Evolutionary conservation across 2,329 filamentous ascomycete genomes (phyloP).

Genomic region (Pestalotiopsis sp.): DNA sequence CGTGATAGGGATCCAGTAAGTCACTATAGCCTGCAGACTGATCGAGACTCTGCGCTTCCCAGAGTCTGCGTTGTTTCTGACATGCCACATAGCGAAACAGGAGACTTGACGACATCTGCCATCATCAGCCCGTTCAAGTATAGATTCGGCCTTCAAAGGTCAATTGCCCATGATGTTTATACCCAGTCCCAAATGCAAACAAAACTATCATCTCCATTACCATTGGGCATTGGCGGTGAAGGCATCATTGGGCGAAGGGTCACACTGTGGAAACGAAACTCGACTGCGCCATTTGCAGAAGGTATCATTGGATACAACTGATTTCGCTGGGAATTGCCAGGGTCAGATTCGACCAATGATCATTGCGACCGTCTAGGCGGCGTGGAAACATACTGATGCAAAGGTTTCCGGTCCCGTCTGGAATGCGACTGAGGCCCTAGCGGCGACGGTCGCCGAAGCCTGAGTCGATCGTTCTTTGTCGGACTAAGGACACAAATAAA

Average conservation of each 20-base stretch:
- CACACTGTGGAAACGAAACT: conserved; percentile 36
- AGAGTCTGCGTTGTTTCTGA: too few relatives aligned
- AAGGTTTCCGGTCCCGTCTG: not conserved
- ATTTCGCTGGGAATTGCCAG: not conserved
- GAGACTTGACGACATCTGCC: conserved; percentile 43
- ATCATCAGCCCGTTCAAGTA: conserved; percentile 46
- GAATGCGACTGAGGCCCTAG: not conserved
- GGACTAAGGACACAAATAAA: not conserved
- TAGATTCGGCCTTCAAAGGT: conserved; percentile 35
- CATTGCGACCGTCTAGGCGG: not conserved
- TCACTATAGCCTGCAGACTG: not conserved
- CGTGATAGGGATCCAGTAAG: conserved; percentile 47
- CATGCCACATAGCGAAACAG: conserved; percentile 36
- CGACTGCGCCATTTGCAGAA: conserved; percentile 40
- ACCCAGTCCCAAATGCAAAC: conserved; percentile 17
- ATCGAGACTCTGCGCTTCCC: not conserved
- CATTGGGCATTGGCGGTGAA: conserved; percentile 44
- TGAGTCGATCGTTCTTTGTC: not conserved
- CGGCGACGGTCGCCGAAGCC: not conserved
- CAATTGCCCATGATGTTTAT: conserved; percentile 29
- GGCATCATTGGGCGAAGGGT: conserved; percentile 53
- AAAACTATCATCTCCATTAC: conserved; percentile 40
- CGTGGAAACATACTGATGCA: not conserved
- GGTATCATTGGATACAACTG: conserved; percentile 54
- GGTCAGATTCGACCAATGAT: not conserved